These are phyloP conservation scores for Xylaria curta DNA, from an alignment of 495 filamentous ascomycete genomes.

Conservation along the genomic window DNA sequence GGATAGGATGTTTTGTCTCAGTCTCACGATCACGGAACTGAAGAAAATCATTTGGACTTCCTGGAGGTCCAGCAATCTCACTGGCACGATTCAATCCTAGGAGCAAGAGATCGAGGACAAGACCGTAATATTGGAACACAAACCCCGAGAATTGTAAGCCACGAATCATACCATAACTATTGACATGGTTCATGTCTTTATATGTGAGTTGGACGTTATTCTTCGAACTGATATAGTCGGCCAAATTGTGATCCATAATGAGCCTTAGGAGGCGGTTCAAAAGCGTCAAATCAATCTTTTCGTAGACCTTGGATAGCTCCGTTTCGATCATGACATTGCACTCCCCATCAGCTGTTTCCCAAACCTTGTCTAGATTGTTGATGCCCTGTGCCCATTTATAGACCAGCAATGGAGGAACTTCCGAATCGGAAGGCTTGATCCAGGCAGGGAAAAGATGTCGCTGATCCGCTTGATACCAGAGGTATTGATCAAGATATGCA, in stretches of 20 bases:
- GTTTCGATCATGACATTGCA: constrained; percentile 99
- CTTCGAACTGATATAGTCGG: constrained; percentile 99
- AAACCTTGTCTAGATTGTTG: constrained; percentile 98
- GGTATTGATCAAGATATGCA: constrained; percentile 97
- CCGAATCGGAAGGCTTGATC: constrained; percentile 99
- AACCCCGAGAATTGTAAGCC: constrained; percentile 98
- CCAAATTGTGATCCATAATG: constrained; percentile 99
- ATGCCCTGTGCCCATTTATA: constrained; percentile 99
- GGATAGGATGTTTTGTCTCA: constrained; percentile 91
- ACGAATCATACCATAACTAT: constrained; percentile 97
- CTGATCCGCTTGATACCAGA: constrained; percentile 99
- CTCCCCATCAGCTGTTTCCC: constrained; percentile 93
- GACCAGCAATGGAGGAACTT: constrained; percentile 93
- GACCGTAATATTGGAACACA: constrained; percentile 98
- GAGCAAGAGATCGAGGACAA: constrained; percentile 92
- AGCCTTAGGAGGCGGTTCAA: constrained; percentile 90
- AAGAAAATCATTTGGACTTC: constrained; percentile 96
- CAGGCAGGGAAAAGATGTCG: constrained; percentile 97
- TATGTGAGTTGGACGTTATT: constrained; percentile 99
- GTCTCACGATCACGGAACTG: constrained; percentile 93
- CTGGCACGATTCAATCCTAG: constrained; percentile 93
- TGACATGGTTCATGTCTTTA: constrained; percentile 99
- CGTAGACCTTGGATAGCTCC: constrained; percentile 96
- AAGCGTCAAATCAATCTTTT: constrained; percentile 97
- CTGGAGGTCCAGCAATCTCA: constrained; percentile 96